These are phyloP conservation scores for Seiridium cupressi DNA, from an alignment of 2,329 filamentous ascomycete species.

Conservation along the genomic window DNA sequence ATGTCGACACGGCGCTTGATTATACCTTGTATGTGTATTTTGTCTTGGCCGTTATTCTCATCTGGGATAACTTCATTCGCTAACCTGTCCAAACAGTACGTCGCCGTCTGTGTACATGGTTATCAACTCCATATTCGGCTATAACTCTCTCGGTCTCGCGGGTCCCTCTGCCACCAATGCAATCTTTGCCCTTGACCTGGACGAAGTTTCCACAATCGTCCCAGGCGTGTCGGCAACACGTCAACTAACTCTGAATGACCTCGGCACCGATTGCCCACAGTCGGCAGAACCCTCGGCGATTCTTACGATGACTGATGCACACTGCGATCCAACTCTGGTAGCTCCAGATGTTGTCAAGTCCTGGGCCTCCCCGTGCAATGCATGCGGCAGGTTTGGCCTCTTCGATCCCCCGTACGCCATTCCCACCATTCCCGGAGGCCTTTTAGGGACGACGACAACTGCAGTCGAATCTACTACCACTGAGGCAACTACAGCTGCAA, in stretches of 20 bases:
- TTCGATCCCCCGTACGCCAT: slow-evolving; percentile 39
- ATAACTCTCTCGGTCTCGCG: slow-evolving; percentile 25
- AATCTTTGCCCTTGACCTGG: slow-evolving; percentile 29
- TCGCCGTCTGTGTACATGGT: slow-evolving; percentile 37
- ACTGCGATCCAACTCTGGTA: slow-evolving; percentile 32
- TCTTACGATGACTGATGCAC: slow-evolving; percentile 24
- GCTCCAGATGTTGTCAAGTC: slow-evolving; percentile 26
- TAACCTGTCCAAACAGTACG: slow-evolving; percentile 23
- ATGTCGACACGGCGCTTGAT: slow-evolving; percentile 22
- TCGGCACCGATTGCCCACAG: slow-evolving; percentile 32
- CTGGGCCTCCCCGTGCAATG: slow-evolving; percentile 33
- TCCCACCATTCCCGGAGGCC: slow-evolving; percentile 27
- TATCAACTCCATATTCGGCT: slow-evolving; percentile 31
- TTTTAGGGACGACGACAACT: slow-evolving; percentile 17
- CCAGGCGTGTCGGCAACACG: slow-evolving; percentile 11
- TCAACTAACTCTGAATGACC: slow-evolving; percentile 31
- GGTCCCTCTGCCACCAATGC: slow-evolving; percentile 29
- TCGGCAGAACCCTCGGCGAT: slow-evolving; percentile 21
- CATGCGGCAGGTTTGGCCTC: slow-evolving; percentile 33
- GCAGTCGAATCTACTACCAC: slow-evolving; percentile 13
- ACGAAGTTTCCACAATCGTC: slow-evolving; percentile 33
- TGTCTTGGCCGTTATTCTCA: not conserved
- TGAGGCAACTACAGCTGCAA: slow-evolving; percentile 12
- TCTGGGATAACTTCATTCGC: not conserved
- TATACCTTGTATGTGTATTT: slow-evolving; percentile 30